These are phyloP conservation scores for Liriodendron chinense DNA, from an alignment of 164 flowering plant genomes.

Conservation along the genomic window DNA sequence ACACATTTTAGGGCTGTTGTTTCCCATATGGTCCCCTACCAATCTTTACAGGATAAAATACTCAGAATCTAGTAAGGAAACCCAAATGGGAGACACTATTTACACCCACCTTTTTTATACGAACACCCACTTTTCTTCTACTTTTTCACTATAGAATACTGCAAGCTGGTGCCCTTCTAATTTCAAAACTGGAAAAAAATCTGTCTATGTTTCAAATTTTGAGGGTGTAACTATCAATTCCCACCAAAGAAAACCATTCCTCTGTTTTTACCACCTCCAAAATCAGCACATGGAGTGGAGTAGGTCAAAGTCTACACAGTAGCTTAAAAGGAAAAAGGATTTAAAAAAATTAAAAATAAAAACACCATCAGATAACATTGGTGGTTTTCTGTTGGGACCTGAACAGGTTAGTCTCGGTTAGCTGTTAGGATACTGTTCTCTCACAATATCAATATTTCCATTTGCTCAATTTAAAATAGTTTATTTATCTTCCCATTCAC, in stretches of 20 bases:
- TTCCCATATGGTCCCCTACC: constrained; percentile 6
- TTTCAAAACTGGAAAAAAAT: no score
- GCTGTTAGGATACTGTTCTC: constrained; percentile 23
- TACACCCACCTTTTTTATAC: no score
- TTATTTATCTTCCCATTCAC: constrained; percentile 10
- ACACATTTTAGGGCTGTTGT: constrained; percentile 5
- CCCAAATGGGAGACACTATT: no score
- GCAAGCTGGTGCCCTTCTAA: no score
- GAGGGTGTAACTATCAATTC: not conserved
- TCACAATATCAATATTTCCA: not conserved
- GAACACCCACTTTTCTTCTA: no score
- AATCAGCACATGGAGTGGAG: not conserved
- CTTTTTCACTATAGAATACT: no score
- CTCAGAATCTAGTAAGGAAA: not conserved
- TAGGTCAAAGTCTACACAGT: constrained; percentile 7
- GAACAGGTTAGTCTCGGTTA: constrained; percentile 22
- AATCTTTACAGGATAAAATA: constrained; percentile 7
- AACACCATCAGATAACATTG: no score
- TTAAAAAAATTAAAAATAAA: no score
- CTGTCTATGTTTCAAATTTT: not conserved
- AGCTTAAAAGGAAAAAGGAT: no score
- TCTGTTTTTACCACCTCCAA: not conserved
- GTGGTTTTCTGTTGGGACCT: not conserved
- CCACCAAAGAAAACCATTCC: not conserved
- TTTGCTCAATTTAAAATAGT: not conserved